A percentile compares a stretch with the other conserved stretches of the same genome.
Evolutionary conservation across 2,329 filamentous ascomycete species (phyloP).

Genomic region (Raffaelea ambrosiae): DNA sequence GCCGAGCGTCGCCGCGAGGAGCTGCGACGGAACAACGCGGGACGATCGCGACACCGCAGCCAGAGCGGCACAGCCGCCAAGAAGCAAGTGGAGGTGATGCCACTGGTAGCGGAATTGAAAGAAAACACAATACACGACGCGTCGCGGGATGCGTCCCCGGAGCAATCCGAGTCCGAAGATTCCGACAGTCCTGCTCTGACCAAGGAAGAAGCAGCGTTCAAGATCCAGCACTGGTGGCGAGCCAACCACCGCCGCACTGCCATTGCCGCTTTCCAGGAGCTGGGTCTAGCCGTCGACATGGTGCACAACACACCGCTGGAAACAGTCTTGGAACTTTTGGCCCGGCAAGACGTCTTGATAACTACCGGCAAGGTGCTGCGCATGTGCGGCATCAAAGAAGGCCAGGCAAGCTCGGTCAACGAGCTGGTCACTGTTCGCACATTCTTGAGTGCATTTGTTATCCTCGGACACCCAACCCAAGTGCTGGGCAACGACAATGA

Average conservation of each 20-base stretch:
- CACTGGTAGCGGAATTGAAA: constrained; percentile 41
- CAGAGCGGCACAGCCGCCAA: constrained; percentile 39
- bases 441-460: constrained; percentile 72
- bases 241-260: constrained; percentile 46
- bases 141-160: not conserved
- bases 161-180: not conserved
- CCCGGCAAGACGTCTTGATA: constrained; percentile 56
- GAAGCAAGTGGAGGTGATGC: constrained; percentile 39
- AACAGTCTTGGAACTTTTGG: constrained; percentile 60
- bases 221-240: constrained; percentile 66
- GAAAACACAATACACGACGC: constrained; percentile 23
- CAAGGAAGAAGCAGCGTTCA: constrained; percentile 50
- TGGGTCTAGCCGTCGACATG: constrained; percentile 62
- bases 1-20: constrained; percentile 64
- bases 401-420: constrained; percentile 50
- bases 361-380: constrained; percentile 59
- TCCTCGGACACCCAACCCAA: constrained; percentile 68
- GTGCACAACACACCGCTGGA: constrained; percentile 66
- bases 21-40: constrained; percentile 47
- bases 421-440: constrained; percentile 66
- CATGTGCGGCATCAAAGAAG: constrained; percentile 62
- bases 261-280: constrained; percentile 55
- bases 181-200: constrained; percentile 10
- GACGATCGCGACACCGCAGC: constrained; percentile 37
- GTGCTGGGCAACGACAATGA: constrained; percentile 65